These are phyloP conservation scores for Hawksworthiomyces lignivorus DNA, from an alignment of 2,329 filamentous ascomycete species.

Conservation along the genomic window DNA sequence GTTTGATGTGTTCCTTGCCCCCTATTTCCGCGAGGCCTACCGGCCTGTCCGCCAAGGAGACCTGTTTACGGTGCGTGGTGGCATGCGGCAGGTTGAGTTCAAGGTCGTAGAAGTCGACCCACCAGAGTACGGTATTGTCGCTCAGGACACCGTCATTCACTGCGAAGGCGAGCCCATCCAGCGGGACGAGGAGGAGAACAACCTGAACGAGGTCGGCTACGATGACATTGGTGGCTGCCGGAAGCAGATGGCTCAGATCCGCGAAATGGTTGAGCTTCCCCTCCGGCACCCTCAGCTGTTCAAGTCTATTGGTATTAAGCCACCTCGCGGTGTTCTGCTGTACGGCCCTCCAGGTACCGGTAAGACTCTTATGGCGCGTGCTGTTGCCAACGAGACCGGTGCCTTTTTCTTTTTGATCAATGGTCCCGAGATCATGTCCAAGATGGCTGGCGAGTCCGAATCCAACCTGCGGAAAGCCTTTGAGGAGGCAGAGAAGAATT, in stretches of 20 bases:
- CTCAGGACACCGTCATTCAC: conserved; percentile 97
- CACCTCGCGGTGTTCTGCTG: conserved; percentile 93
- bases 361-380: conserved; percentile 98
- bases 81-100: conserved; percentile 99
- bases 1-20: conserved; percentile 97
- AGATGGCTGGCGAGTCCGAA: conserved; percentile 99
- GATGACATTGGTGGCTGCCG: conserved; percentile 98
- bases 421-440: conserved; percentile 99
- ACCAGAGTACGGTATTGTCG: conserved; percentile 96
- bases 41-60: conserved; percentile 95
- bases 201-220: conserved; percentile 97
- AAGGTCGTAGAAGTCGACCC: conserved; percentile 99
- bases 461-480: conserved; percentile 99
- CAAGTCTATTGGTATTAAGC: conserved; percentile 99
- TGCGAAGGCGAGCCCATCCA: conserved; percentile 95
- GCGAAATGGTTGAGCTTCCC: conserved; percentile 95
- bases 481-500: conserved; percentile 99
- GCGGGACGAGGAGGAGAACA: conserved; percentile 98
- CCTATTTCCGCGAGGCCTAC: conserved; percentile 99
- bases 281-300: conserved; percentile 96
- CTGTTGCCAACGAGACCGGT: conserved; percentile 96
- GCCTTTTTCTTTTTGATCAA: conserved; percentile 99
- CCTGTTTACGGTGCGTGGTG: conserved; percentile 92
- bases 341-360: conserved; percentile 96
- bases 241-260: conserved; percentile 99